Conservation (phyloP, 73 alveolate species). For the Halteria grandinella region DNA sequence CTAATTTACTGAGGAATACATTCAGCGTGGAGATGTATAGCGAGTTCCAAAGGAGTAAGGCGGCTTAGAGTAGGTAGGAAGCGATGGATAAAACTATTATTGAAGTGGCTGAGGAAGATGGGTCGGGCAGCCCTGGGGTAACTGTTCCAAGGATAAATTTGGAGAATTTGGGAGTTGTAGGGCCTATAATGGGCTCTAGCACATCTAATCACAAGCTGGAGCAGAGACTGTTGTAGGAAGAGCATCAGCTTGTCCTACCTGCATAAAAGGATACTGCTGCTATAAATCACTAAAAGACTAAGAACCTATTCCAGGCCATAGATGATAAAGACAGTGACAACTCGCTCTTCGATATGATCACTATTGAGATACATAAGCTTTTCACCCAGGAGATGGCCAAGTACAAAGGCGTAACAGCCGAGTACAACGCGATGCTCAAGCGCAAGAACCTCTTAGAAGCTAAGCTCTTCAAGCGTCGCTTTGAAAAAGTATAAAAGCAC, state of each 20-base stretch:
- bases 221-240: too few relatives aligned
- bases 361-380: constrained; percentile 32
- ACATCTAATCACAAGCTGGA: too few relatives aligned
- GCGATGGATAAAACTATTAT: too few relatives aligned
- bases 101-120: too few relatives aligned
- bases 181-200: too few relatives aligned
- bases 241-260: too few relatives aligned
- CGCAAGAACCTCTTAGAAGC: constrained; percentile 42
- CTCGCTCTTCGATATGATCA: constrained; percentile 17
- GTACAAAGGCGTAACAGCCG: constrained; percentile 6
- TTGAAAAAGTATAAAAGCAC: constrained; percentile 36
- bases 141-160: too few relatives aligned
- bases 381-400: constrained; percentile 31
- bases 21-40: constrained; percentile 45
- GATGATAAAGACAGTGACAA: constrained; percentile 37
- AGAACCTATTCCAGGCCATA: background rate
- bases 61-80: too few relatives aligned
- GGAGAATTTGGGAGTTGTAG: too few relatives aligned
- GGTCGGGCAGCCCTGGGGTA: too few relatives aligned
- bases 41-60: constrained; percentile 31
- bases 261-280: too few relatives aligned
- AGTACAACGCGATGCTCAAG: constrained; percentile 37
- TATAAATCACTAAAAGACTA: too few relatives aligned
- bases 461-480: constrained; percentile 42
- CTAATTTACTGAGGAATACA: constrained; percentile 27